Evolutionary conservation across 495 filamentous ascomycete species (phyloP), one percentile per base, ranked within the genome.

Genomic region (Thozetella sp.): DNA sequence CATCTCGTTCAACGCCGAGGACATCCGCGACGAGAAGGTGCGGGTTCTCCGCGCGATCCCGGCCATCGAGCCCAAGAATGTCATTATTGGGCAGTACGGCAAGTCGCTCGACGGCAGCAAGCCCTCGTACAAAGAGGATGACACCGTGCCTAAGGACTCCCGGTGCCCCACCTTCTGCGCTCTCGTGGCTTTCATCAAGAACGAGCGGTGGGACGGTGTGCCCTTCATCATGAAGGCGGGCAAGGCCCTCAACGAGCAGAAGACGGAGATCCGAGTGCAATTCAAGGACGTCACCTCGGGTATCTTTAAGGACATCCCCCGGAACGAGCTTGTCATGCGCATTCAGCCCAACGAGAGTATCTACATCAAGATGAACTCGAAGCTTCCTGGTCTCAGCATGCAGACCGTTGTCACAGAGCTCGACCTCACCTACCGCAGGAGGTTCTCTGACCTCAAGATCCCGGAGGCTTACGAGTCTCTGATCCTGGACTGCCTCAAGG

Each of bases 361-460:
- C 63, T 99, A 99, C 82, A 97, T 97, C 78, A 99, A 99, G 88
- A 99, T 98, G 96, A 99, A 99, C 88, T 97, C 93, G 11, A 99
- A 99, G 83, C 82, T 98, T 53, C 96, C 96, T 22, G 96, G 96
- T 68, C 81, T 99, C 69, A 97, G 92, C 78, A 99, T 97, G 95
- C 96, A 99, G 84, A 99, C 96, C 17, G 96, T 97, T 22, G 93
- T 97, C 62, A 99, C 96, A 50, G 96, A 99, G 81, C 89, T 99
- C 58, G 96, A 99, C 72, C 84, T 99, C 66, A 99, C 96, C 56
- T 99, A 99, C 82, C 88, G 96, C 71, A 89, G 96, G 71, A 91
- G 96, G 57, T 99, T 99, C 86, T 97, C 93, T 26, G 96, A 99
- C 76, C 86, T 99, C 45, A 98, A 98, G 86, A 99, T 99, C 61